phyloP scores from a whole-genome alignment of 805 yeast genomes.

The Zygoascus flipseniorum region DNA sequence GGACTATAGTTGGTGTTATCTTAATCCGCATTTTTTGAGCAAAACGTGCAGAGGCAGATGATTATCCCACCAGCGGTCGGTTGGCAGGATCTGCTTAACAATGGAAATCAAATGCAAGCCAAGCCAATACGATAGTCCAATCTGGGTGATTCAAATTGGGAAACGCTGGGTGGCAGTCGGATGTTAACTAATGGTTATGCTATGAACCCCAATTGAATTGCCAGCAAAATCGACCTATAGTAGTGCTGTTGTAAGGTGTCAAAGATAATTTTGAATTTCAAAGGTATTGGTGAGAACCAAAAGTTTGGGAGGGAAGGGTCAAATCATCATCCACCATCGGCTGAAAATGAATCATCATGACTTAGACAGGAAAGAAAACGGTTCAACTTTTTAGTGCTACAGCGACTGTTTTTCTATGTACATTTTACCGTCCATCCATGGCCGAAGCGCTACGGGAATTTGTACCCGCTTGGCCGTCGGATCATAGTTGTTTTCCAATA shows the following conservation, averaged over 20 bases:
- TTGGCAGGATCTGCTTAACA: too few species aligned
- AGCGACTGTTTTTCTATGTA: conserved; percentile 18
- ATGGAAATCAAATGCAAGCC: too few species aligned
- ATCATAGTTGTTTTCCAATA: conserved; percentile 80
- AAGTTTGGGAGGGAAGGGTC: not conserved
- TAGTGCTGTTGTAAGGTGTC: not conserved
- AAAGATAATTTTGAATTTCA: not conserved
- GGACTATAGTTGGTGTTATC: conserved; percentile 16
- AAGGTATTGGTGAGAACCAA: not conserved
- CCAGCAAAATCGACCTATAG: not conserved
- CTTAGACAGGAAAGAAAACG: too few species aligned
- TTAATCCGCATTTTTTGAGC: conserved; percentile 14
- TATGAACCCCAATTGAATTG: too few species aligned
- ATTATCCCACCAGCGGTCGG: not conserved
- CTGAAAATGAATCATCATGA: too few species aligned
- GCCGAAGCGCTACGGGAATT: conserved; percentile 61
- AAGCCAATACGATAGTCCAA: too few species aligned
- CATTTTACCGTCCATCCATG: conserved; percentile 62
- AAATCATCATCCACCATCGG: not conserved
- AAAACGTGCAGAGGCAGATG: not conserved
- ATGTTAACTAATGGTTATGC: too few species aligned
- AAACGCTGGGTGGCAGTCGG: too few species aligned
- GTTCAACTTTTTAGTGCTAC: not conserved
- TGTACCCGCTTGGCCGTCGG: conserved; percentile 41
- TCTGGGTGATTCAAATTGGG: too few species aligned